Evolutionary conservation across 2,329 filamentous ascomycete genomes (phyloP).

Genomic region (Furcasterigmium sp.): DNA sequence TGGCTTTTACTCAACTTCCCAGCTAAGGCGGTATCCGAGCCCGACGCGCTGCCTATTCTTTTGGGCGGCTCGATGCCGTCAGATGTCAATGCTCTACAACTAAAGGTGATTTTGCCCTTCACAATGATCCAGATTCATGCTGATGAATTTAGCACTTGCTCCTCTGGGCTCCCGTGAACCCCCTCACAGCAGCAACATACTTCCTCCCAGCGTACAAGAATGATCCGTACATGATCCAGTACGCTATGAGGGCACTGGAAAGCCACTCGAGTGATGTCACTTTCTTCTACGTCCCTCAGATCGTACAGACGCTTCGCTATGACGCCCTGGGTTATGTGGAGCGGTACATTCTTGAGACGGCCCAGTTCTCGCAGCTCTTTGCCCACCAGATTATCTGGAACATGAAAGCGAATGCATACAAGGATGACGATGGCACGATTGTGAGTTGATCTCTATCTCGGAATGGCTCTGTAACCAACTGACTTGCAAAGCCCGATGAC

Average conservation of each 20-base stretch:
- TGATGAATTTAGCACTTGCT: slow-evolving; percentile 63
- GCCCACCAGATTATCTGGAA: slow-evolving; percentile 99
- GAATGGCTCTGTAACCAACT: no score
- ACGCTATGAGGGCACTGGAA: slow-evolving; percentile 91
- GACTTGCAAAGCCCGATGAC: slow-evolving; percentile 61
- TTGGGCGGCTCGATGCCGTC: slow-evolving; percentile 70
- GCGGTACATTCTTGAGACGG: slow-evolving; percentile 93
- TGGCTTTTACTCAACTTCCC: slow-evolving; percentile 78
- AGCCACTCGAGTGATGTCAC: slow-evolving; percentile 94
- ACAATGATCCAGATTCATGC: slow-evolving; percentile 18
- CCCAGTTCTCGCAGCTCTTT: slow-evolving; percentile 95
- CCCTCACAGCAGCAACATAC: slow-evolving; percentile 86
- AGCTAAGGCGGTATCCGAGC: slow-evolving; percentile 73
- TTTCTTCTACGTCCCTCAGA: slow-evolving; percentile 98
- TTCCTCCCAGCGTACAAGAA: slow-evolving; percentile 89
- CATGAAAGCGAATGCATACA: slow-evolving; percentile 98
- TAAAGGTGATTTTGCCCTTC: slow-evolving; percentile 56
- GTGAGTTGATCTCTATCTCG: slow-evolving; percentile 41
- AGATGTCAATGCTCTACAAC: slow-evolving; percentile 70
- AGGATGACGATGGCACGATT: slow-evolving; percentile 87
- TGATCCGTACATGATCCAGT: slow-evolving; percentile 90
- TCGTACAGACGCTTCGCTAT: slow-evolving; percentile 91
- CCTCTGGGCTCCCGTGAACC: slow-evolving; percentile 90
- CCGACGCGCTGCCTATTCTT: slow-evolving; percentile 78
- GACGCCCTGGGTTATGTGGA: slow-evolving; percentile 92